These are phyloP conservation scores for Hypholoma sublateritium DNA, from an alignment of 768 basidiomycete species.

Conservation along the genomic window DNA sequence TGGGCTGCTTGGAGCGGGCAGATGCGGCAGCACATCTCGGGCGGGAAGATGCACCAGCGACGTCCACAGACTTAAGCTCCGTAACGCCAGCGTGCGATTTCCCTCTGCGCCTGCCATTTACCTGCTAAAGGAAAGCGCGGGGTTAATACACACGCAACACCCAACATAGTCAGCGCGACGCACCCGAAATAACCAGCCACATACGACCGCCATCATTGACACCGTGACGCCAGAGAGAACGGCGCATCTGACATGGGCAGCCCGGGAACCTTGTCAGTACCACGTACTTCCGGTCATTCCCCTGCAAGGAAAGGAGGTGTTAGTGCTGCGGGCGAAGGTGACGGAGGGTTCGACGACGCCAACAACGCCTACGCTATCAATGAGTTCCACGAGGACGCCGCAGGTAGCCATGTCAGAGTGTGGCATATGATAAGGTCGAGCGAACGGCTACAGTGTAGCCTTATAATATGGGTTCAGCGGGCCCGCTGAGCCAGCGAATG, in stretches of 20 bases:
- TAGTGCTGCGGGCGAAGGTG: conserved; percentile 13
- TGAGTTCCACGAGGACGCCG: conserved; percentile 13
- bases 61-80: conserved; percentile 61
- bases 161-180: conserved; percentile 6
- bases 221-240: conserved; percentile 61
- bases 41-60: too few relatives aligned
- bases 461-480: too few relatives aligned
- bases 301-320: conserved; percentile 6
- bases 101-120: conserved; percentile 63
- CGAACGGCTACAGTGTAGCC: too few relatives aligned
- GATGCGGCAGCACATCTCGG: too few relatives aligned
- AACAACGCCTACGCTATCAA: conserved; percentile 11
- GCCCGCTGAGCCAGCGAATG: too few relatives aligned
- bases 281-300: conserved; percentile 47
- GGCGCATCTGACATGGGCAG: conserved; percentile 25
- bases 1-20: too few relatives aligned
- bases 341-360: conserved; percentile 14
- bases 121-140: conserved; percentile 31
- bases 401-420: too few relatives aligned
- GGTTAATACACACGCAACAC: neutral
- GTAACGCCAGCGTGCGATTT: conserved; percentile 65
- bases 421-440: conserved; percentile 9
- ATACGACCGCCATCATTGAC: conserved; percentile 61
- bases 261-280: conserved; percentile 34
- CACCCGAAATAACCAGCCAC: conserved; percentile 64